phyloP scores from a whole-genome alignment of 2,329 filamentous ascomycete genomes.

The Aspergillus sp. region DNA sequence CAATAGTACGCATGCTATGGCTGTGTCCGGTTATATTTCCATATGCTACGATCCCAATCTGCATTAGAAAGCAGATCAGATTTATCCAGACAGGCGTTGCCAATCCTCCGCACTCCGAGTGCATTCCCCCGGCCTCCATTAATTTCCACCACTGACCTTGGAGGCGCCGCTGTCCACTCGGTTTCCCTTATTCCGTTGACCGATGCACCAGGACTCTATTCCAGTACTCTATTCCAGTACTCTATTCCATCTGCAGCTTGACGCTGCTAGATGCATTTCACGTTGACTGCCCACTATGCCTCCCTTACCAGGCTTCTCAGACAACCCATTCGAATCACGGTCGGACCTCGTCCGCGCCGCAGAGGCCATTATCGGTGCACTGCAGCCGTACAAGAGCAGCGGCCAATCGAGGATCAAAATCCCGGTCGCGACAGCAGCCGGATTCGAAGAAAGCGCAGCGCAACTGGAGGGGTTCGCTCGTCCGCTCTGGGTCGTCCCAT shows the following conservation, averaged over 20 bases:
- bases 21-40: neutral
- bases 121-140: neutral
- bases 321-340: slow-evolving; percentile 41
- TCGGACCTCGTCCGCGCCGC: slow-evolving; percentile 38
- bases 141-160: neutral
- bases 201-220: neutral
- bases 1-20: neutral
- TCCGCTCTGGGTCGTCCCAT: slow-evolving; percentile 25
- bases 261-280: too few relatives aligned
- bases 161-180: neutral
- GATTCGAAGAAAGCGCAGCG: slow-evolving; percentile 48
- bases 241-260: too few relatives aligned
- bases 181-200: neutral
- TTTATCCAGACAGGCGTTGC: neutral
- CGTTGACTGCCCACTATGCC: slow-evolving; percentile 10
- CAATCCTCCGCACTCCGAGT: neutral
- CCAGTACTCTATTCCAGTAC: too few relatives aligned
- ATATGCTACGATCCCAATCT: neutral
- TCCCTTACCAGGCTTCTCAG: slow-evolving; percentile 38
- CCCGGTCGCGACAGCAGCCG: slow-evolving; percentile 39
- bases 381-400: slow-evolving; percentile 33
- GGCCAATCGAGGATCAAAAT: slow-evolving; percentile 39
- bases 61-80: neutral
- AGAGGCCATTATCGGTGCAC: slow-evolving; percentile 30
- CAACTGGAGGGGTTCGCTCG: slow-evolving; percentile 49